Evolutionary conservation across 2,329 filamentous ascomycete species (phyloP), one percentile per base, ranked within the genome.

Genomic region (Aureobasidium sp.): DNA sequence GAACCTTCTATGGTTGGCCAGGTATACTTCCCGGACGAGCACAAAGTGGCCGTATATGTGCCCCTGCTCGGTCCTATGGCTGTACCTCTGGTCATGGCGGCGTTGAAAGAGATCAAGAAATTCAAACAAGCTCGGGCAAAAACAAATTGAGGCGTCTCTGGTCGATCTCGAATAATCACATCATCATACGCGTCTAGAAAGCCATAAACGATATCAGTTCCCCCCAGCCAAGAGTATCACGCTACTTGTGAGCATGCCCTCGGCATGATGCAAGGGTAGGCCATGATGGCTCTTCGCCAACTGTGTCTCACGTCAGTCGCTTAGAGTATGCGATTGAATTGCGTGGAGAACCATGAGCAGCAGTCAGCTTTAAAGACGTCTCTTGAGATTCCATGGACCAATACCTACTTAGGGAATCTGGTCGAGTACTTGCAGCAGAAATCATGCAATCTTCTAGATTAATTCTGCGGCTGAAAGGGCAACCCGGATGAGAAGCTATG

Each of bases 1-100:
- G 94, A 99, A 75, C 96, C 96, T 76, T 96, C 90, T 70, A 99
- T 99, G 94, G 94, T 99, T 14, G 94, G 92, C 0, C 94, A 97
- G 76, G 87, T 97, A 2, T 99, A 97, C 74, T 99, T 99, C 74
- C 94, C 94, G 0, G 94, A 99, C 70, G 94, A 99, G 77, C 94
- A 99, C 74, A 99, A 97, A 75, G 85, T 99, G 27, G 94, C 94
- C 0, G 94, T 99, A 0, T 99, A 99, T 72, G 76, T 99, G 68
- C 94, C 94, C 1, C 77, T 99, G 12, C 77, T 99, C 44, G 94
- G 94, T 0, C 94, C 94, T 0, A 86, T 97, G 44, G 91, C 90
- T 5, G 93, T 97, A 14, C 94, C 94, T 40, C 76, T 99, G 54
- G 73, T 97, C 7, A 89, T 97, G 82, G 88, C 89, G 4, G 77